phyloP scores from a whole-genome alignment of 352 stramenopile genomes.

The Phytophthora sp. region DNA sequence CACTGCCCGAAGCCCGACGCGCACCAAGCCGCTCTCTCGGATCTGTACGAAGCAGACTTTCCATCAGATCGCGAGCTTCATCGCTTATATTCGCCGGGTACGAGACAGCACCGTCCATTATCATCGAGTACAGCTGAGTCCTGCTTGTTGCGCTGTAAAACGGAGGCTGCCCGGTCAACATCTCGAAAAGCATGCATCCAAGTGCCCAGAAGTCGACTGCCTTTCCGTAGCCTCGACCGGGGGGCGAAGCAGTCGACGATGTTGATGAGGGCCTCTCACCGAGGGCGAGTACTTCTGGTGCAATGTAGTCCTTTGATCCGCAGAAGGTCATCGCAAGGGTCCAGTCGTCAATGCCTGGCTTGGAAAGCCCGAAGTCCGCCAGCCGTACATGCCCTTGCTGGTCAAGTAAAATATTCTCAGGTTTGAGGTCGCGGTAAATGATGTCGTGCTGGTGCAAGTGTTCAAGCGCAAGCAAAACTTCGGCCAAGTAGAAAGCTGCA shows the following conservation, averaged over 20 bases:
- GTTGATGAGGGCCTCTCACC: slow-evolving; percentile 34
- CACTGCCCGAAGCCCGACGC: slow-evolving; percentile 27
- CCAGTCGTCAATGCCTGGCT: slow-evolving; percentile 68
- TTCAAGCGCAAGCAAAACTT: slow-evolving; percentile 86
- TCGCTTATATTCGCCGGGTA: slow-evolving; percentile 63
- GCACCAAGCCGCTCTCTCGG: slow-evolving; percentile 64
- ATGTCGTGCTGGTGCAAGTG: slow-evolving; percentile 76
- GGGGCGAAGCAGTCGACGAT: slow-evolving; percentile 13
- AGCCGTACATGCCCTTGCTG: slow-evolving; percentile 87
- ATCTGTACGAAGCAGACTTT: slow-evolving; percentile 53
- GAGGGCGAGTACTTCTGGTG: slow-evolving; percentile 75
- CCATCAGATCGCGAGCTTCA: slow-evolving; percentile 62
- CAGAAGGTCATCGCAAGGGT: slow-evolving; percentile 82
- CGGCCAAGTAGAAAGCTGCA: slow-evolving; percentile 87
- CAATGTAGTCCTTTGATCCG: slow-evolving; percentile 89
- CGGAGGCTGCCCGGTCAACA: slow-evolving; percentile 87
- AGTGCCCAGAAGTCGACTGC: slow-evolving; percentile 92
- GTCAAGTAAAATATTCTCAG: slow-evolving; percentile 92
- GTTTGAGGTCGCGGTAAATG: slow-evolving; percentile 92
- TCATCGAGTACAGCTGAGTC: slow-evolving; percentile 61
- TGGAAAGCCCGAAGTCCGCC: slow-evolving; percentile 91
- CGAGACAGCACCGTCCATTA: slow-evolving; percentile 48
- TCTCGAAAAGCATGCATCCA: slow-evolving; percentile 88
- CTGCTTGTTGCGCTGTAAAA: slow-evolving; percentile 83
- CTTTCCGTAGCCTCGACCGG: slow-evolving; percentile 76